phyloP scores from a whole-genome alignment of 768 basidiomycete genomes.

The Wakefieldia striispora region DNA sequence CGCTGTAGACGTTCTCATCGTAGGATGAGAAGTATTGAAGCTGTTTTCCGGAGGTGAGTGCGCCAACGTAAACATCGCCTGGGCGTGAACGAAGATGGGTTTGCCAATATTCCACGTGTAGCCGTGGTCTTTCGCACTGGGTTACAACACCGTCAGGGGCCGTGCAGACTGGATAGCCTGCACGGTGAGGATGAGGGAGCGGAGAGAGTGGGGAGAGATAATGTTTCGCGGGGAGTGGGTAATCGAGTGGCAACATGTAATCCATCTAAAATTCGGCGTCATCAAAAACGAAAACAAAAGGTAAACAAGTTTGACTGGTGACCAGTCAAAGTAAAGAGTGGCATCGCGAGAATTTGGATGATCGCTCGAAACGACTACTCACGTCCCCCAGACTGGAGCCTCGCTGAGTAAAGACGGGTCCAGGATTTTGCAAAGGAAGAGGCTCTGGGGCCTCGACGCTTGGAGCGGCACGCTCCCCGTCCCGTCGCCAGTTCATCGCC shows the following conservation, averaged over 20 bases:
- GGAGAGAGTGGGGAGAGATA: neutral
- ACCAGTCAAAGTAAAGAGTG: no score
- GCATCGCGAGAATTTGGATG: no score
- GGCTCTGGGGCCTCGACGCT: neutral
- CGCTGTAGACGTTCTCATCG: no score
- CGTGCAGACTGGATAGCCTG: neutral
- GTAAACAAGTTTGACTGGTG: no score
- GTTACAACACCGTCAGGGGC: neutral
- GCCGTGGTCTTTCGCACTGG: neutral
- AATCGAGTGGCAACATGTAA: slow-evolving; percentile 1
- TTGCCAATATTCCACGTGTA: slow-evolving; percentile 4
- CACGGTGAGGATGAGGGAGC: neutral
- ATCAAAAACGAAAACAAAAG: no score
- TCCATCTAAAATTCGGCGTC: neutral
- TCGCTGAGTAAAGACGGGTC: slow-evolving; percentile 23
- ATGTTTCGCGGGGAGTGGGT: slow-evolving; percentile 1
- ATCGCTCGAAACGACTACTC: no score
- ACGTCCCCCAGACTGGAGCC: neutral
- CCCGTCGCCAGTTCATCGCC: neutral
- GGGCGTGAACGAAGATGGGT: slow-evolving; percentile 41
- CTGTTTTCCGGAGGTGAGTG: no score
- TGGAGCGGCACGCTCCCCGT: neutral
- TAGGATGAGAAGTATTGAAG: no score
- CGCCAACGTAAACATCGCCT: neutral
- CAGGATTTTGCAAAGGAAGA: slow-evolving; percentile 2